Evolutionary conservation across 208 protist genomes (phyloP), one percentile per base, ranked within the genome.

Genomic region (Strigomonas galati): DNA sequence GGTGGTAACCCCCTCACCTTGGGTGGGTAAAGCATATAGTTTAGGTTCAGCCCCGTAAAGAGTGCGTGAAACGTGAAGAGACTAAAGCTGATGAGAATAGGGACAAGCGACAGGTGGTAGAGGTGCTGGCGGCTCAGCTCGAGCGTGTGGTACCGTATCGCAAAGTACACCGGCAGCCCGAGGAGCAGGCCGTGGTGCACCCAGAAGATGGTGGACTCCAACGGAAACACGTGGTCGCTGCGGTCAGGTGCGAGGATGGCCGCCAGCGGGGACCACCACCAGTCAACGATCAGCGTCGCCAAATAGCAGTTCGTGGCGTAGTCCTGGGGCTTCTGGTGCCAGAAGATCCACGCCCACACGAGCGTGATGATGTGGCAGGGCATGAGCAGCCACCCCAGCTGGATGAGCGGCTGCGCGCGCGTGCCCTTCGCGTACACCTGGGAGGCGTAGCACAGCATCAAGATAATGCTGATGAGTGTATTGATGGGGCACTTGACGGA

Each of bases 341-440:
- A 44, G 0, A 93, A 72, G 6, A 90, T 65, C 32, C 65, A 78
- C 24, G 67, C 53, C 87, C 87, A 93, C 30, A 74, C 58, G 9
- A 76, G 64, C 9, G 81, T 87, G 40, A 84, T 80, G 44, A 93
- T 31, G 63, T 93, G 87, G 76, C 87, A 93, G 23, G 87, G 87
- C 87, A 93, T 93, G 26, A 93, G 63, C 57, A 93, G 65, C 87
- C 87, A 93, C 23, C 79, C 76, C 6, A 93, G 66, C 69, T 93
- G 87, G n/a, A 93, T 74, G n/a, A 90, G 65, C 26, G 83, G 82
- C 53, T 79, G 66, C 28, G 76, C 74, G 0, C 87, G 72, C 21
- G 61, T 54, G 7, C 46, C 53, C 69, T 93, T 93, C 1, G 70
- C 65, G 37, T 78, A 68, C 37, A 86, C 69, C 48, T 93, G 83